Percentiles rank a stretch among this genome's conserved stretches.
These are phyloP conservation scores for Neoascochyta sp. DNA, from an alignment of 2,329 filamentous ascomycete genomes.

Conservation along the genomic window DNA sequence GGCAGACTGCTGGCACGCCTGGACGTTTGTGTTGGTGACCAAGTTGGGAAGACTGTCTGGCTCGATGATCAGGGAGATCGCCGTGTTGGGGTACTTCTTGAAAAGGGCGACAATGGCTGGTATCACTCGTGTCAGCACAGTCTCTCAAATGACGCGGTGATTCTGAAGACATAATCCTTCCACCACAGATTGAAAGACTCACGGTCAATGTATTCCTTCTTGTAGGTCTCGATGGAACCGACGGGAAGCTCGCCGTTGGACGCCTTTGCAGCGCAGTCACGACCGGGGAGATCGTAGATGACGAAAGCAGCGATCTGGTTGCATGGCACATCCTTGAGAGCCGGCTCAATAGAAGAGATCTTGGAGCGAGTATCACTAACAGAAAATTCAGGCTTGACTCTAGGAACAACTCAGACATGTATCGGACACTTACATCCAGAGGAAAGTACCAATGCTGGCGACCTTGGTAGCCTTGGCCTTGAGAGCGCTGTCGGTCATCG, in stretches of 20 bases:
- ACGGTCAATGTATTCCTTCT: slow-evolving; percentile 52
- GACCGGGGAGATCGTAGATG: slow-evolving; percentile 62
- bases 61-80: slow-evolving; percentile 48
- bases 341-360: slow-evolving; percentile 47
- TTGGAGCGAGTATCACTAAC: slow-evolving; percentile 49
- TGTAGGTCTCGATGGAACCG: slow-evolving; percentile 50
- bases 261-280: slow-evolving; percentile 62
- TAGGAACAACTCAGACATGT: no score
- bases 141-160: background rate
- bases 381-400: slow-evolving; percentile 17
- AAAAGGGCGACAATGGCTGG: slow-evolving; percentile 52
- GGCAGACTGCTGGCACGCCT: slow-evolving; percentile 55
- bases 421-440: slow-evolving; percentile 51
- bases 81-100: slow-evolving; percentile 51
- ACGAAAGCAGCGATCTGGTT: slow-evolving; percentile 53
- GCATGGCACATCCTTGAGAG: slow-evolving; percentile 51
- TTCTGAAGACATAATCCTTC: no score
- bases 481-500: slow-evolving; percentile 50
- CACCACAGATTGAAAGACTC: slow-evolving; percentile 5
- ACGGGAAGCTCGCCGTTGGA: slow-evolving; percentile 63
- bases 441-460: slow-evolving; percentile 51
- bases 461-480: slow-evolving; percentile 49
- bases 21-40: slow-evolving; percentile 56
- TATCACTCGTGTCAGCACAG: slow-evolving; percentile 1
- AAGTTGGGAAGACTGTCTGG: slow-evolving; percentile 63